A percentile compares a stretch with the other conserved stretches of the same genome.
Evolutionary conservation across 371 early-diverging fungal species (phyloP).

Genomic region (Mortierella sp.): DNA sequence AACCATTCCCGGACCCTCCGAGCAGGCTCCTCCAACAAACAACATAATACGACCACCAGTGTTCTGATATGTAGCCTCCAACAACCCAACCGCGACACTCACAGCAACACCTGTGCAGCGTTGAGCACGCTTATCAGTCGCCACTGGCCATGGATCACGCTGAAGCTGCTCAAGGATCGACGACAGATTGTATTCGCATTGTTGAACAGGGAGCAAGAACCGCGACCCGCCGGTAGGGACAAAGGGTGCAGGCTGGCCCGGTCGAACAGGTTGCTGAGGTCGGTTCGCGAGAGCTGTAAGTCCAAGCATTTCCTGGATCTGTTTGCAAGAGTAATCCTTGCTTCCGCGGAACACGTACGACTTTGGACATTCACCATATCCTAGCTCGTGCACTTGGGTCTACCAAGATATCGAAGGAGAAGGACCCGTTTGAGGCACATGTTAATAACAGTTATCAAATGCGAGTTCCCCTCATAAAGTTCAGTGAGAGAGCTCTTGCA

Average conservation of each 20-base stretch:
- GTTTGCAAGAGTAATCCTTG: slow-evolving; percentile 96
- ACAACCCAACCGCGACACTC: slow-evolving; percentile 94
- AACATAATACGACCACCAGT: slow-evolving; percentile 97
- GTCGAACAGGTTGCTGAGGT: slow-evolving; percentile 74
- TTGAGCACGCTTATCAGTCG: slow-evolving; percentile 92
- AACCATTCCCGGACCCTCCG: slow-evolving; percentile 98
- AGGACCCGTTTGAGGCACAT: not conserved
- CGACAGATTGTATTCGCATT: slow-evolving; percentile 96
- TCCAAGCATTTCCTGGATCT: slow-evolving; percentile 97
- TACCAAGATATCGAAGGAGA: not conserved
- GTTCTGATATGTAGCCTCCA: slow-evolving; percentile 95
- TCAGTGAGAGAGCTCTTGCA: not conserved
- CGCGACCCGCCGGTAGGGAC: slow-evolving; percentile 57
- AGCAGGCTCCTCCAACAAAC: slow-evolving; percentile 98
- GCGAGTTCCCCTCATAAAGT: not conserved
- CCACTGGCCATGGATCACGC: slow-evolving; percentile 99
- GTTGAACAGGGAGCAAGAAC: slow-evolving; percentile 92
- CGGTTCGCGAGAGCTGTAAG: slow-evolving; percentile 72
- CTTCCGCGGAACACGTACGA: slow-evolving; percentile 99
- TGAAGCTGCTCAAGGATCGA: slow-evolving; percentile 96
- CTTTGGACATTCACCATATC: slow-evolving; percentile 95
- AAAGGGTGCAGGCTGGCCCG: slow-evolving; percentile 71
- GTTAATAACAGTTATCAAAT: not conserved
- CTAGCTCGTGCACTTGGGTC: slow-evolving; percentile 96
- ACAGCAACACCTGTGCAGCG: slow-evolving; percentile 99